A percentile compares a stretch with the other conserved stretches of the same genome.
These are phyloP conservation scores for Colletotrichum camelliae DNA, from an alignment of 2,329 filamentous ascomycete species.

Conservation along the genomic window DNA sequence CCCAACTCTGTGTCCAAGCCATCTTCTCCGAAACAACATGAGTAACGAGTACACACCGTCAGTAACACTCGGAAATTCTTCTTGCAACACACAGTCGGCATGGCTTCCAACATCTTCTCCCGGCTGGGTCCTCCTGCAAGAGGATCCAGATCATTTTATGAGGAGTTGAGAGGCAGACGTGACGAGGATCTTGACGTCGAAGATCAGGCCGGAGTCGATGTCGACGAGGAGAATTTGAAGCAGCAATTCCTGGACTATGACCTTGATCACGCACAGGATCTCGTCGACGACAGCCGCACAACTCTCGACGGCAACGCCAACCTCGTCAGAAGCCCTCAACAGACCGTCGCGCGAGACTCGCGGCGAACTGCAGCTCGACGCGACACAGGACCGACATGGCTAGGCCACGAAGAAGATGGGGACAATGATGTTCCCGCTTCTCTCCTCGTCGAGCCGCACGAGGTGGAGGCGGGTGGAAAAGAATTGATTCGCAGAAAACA, in stretches of 20 bases:
- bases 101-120: slow-evolving; percentile 56
- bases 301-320: slow-evolving; percentile 43
- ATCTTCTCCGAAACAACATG: not conserved
- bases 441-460: slow-evolving; percentile 61
- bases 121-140: slow-evolving; percentile 42
- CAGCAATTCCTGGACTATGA: slow-evolving; percentile 58
- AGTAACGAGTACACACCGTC: not conserved
- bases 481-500: not conserved
- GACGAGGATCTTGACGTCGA: slow-evolving; percentile 47
- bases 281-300: slow-evolving; percentile 52
- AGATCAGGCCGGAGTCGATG: slow-evolving; percentile 43
- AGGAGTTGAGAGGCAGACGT: slow-evolving; percentile 46
- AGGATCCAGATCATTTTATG: slow-evolving; percentile 52
- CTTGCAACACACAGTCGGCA: slow-evolving; percentile 27
- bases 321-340: slow-evolving; percentile 12
- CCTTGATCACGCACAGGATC: slow-evolving; percentile 44
- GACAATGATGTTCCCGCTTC: slow-evolving; percentile 70
- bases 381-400: slow-evolving; percentile 30
- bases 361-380: not conserved
- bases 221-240: slow-evolving; percentile 60
- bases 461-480: not conserved
- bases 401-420: slow-evolving; percentile 50
- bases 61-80: not conserved
- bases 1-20: not conserved
- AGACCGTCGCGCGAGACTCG: not conserved